These are phyloP conservation scores for Adenanthera pavonina DNA, from an alignment of 306 rosid species.

Conservation along the genomic window DNA sequence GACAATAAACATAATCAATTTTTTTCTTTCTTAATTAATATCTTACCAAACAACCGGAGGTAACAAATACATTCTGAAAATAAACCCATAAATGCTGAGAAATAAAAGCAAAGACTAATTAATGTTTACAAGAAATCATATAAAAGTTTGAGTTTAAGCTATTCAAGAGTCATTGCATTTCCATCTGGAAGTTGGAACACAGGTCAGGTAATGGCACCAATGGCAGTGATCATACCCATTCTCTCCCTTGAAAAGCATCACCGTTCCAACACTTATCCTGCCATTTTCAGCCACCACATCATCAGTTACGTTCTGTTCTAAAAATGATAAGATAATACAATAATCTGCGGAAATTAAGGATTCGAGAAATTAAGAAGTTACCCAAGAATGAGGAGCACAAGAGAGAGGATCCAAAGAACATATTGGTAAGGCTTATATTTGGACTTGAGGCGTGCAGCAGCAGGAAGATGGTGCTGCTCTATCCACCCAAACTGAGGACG, in stretches of 20 bases:
- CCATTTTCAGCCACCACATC: conserved; percentile 18
- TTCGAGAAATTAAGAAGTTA: conserved; percentile 38
- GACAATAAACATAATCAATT: background rate
- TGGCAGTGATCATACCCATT: conserved; percentile 73
- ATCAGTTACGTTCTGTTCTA: background rate
- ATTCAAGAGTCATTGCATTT: conserved; percentile 51
- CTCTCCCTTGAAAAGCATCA: conserved; percentile 71
- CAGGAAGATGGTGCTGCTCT: conserved; percentile 60
- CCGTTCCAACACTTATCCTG: conserved; percentile 62
- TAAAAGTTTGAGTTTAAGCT: conserved; percentile 33
- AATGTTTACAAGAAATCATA: background rate
- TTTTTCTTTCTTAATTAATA: background rate
- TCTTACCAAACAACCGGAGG: background rate
- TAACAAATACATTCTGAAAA: background rate
- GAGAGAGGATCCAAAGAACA: conserved; percentile 61
- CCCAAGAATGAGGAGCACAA: conserved; percentile 71
- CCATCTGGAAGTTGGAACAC: conserved; percentile 80
- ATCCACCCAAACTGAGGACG: conserved; percentile 79
- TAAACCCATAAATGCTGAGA: conserved; percentile 24
- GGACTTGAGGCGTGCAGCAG: conserved; percentile 52
- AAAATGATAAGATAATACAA: background rate
- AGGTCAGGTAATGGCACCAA: conserved; percentile 79
- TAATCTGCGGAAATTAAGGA: background rate
- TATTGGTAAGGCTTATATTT: conserved; percentile 80
- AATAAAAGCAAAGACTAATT: conserved; percentile 23